These are phyloP conservation scores for Solanum arcanum DNA, from an alignment of 257 asterid species.

Conservation along the genomic window DNA sequence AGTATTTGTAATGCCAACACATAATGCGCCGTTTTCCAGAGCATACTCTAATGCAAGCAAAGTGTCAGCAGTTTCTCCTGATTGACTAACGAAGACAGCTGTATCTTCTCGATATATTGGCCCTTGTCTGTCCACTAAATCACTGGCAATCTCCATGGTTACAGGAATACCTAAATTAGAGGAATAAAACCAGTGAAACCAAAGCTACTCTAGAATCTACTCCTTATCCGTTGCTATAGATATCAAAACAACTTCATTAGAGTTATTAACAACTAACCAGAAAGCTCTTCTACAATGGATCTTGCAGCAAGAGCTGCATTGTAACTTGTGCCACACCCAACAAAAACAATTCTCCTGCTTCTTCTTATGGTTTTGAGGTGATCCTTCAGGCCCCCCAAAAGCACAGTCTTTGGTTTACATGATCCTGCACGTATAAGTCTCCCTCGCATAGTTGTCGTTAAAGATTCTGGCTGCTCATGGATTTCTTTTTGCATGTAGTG, in stretches of 20 bases:
- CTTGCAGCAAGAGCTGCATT: conserved; percentile 97
- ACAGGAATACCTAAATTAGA: conserved; percentile 69
- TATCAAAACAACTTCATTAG: neutral
- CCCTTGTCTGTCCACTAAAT: conserved; percentile 92
- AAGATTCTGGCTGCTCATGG: conserved; percentile 95
- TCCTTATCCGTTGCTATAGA: neutral
- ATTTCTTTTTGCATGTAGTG: conserved; percentile 99
- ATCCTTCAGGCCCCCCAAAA: conserved; percentile 93
- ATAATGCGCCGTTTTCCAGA: conserved; percentile 81
- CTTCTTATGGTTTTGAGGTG: conserved; percentile 87
- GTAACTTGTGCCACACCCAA: conserved; percentile 98
- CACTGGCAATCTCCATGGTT: conserved; percentile 97
- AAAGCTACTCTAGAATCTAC: neutral
- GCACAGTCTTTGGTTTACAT: conserved; percentile 79
- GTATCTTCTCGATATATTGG: conserved; percentile 97
- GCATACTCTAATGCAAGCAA: conserved; percentile 92
- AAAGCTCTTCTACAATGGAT: conserved; percentile 89
- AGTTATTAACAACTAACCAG: conserved; percentile 40
- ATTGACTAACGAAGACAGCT: conserved; percentile 88
- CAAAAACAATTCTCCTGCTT: conserved; percentile 88
- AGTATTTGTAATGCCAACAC: conserved; percentile 97
- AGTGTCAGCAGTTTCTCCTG: conserved; percentile 98
- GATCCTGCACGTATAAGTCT: conserved; percentile 93
- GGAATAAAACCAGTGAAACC: neutral
- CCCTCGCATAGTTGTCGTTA: conserved; percentile 93